Base-by-base conservation (phyloP, 2,329 filamentous ascomycete species). In the Verticillium dahliae region DNA sequence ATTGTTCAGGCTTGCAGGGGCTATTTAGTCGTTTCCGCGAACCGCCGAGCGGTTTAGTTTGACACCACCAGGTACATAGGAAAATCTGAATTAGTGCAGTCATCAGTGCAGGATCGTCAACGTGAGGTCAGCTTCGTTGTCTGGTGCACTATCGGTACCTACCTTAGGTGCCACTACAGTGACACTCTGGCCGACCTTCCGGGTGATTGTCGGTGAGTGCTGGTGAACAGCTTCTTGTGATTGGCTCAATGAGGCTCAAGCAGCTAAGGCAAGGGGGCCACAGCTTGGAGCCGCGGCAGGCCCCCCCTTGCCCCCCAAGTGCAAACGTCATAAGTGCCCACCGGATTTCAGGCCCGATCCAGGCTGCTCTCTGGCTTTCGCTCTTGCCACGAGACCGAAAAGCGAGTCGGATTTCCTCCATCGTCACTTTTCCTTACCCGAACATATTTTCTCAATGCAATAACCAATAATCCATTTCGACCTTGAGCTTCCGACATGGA, bases 401-500 rank as follows among this genome's bases (percentile, higher is more conserved):
- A 52, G 22, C n/a, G 9, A 10, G 9, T 52, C 13, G 18, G 4
- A 52, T 4, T 15, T 11, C 18, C 7, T 9, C n/a, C 45, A 9
- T 13, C 45, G 18, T 11, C 45, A 52, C 18, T 18, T 18, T 11
- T 18, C 18, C 18, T 22, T 9, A 2, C 45, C 10, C 3, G 9
- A 52, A 52, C 45, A 52, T n/a, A 10, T 11, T 9, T 22, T n/a
- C 14, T 56, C 54, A 13, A 56, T 56, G 54, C 54, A n/a, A 56
- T 56, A 56, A 35, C 54, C 27, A 34, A 10, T 14, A n/a, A 5
- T 11, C 27, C 27, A 15, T n/a, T 5, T 31, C 11, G 11, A 11
- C 11, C 31, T 56, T 14, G 27, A 56, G 14, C 54, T 34, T 22
- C 37, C 18, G 57, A 41, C 33, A 66, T 66, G 64, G 63, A 65